Conservation (phyloP, 192 early-diverging fungal species). For the Podila horticola region DNA sequence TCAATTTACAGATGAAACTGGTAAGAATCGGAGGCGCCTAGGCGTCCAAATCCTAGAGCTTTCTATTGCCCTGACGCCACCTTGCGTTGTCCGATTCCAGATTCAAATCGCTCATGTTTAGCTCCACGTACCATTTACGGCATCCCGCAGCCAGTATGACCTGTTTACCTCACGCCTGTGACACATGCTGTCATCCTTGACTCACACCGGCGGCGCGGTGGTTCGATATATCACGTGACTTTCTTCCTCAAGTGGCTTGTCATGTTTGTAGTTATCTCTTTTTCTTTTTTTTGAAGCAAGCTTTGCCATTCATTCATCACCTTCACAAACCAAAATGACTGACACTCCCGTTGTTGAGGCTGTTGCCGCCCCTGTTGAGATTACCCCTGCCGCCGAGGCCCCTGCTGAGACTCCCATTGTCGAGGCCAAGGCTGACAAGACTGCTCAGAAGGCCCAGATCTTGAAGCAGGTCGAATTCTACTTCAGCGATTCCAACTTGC, state of each 20-base stretch:
- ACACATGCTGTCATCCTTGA: too few species aligned
- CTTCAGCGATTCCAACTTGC: constrained; percentile 69
- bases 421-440: constrained; percentile 7
- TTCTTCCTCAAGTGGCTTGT: not conserved
- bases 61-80: too few species aligned
- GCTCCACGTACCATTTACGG: too few species aligned
- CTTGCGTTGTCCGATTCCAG: too few species aligned
- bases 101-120: too few species aligned
- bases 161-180: too few species aligned
- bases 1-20: too few species aligned
- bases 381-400: not conserved
- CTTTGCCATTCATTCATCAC: not conserved
- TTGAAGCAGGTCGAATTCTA: constrained; percentile 73
- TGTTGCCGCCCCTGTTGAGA: not conserved
- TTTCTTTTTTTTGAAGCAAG: not conserved
- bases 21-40: too few species aligned
- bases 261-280: not conserved
- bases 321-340: not conserved
- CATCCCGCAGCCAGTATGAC: too few species aligned
- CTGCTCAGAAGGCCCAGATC: constrained; percentile 56
- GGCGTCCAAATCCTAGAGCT: too few species aligned
- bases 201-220: too few species aligned
- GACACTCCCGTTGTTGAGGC: constrained; percentile 4
- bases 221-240: not conserved
- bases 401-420: not conserved